Conservation (phyloP, 2,329 filamentous ascomycete species). For the Aureobasidium sp. region DNA sequence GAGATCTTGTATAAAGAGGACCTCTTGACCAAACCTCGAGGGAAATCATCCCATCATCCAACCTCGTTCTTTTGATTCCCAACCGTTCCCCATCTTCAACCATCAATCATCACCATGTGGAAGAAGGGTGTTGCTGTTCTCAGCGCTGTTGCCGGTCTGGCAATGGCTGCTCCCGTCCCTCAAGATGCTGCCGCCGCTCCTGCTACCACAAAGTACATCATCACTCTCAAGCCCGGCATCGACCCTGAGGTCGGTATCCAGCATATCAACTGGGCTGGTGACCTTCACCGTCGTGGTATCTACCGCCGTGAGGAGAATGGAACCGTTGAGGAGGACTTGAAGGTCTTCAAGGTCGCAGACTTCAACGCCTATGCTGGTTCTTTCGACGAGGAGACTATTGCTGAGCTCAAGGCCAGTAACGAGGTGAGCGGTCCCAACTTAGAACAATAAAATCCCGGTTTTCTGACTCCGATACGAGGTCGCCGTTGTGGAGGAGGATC, state of each 20-base stretch:
- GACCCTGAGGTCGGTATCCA: background rate
- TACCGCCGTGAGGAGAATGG: constrained; percentile 12
- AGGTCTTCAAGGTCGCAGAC: constrained; percentile 11
- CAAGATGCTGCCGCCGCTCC: constrained; percentile 1
- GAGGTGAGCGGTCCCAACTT: background rate
- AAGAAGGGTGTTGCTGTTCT: constrained; percentile 12
- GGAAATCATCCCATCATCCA: background rate
- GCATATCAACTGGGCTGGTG: constrained; percentile 16
- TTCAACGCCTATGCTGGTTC: constrained; percentile 17
- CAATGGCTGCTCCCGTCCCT: constrained; percentile 14
- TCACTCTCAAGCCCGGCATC: constrained; percentile 16
- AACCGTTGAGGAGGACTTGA: constrained; percentile 12
- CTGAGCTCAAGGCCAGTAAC: constrained; percentile 15
- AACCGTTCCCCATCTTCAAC: too few species aligned
- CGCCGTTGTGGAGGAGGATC: constrained; percentile 15
- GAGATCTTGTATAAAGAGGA: background rate
- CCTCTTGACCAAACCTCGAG: background rate
- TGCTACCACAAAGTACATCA: constrained; percentile 15
- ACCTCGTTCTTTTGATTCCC: background rate
- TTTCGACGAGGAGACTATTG: constrained; percentile 15
- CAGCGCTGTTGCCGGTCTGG: constrained; percentile 14
- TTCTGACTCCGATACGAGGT: background rate
- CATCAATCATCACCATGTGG: background rate
- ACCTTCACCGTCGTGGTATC: constrained; percentile 15
- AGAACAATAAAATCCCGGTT: rapidly evolving